Evolutionary conservation across 2,329 filamentous ascomycete species (phyloP).

Genomic region (Cordyceps fumosorosea): DNA sequence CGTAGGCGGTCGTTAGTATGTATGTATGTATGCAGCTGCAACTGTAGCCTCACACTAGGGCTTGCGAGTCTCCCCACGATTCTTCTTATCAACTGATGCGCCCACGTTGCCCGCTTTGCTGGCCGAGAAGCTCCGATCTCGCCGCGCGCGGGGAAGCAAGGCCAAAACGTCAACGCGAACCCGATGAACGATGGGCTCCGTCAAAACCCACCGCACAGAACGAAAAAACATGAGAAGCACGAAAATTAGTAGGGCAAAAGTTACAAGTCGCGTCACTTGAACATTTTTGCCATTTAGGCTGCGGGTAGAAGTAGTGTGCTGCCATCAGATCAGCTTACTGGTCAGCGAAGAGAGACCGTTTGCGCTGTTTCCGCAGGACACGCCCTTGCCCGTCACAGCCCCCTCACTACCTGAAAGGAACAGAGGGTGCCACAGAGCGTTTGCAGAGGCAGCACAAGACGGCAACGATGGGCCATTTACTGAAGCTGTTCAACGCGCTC

Average conservation of each 20-base stretch:
- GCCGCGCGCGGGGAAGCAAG: background rate
- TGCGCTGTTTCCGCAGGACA: background rate
- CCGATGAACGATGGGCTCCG: background rate
- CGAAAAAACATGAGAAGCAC: background rate
- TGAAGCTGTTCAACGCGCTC: no score
- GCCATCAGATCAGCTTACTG: constrained; percentile 9
- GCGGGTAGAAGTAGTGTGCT: background rate
- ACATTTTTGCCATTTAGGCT: background rate
- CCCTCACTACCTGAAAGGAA: no score
- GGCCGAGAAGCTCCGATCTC: constrained; percentile 21
- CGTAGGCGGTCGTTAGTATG: background rate
- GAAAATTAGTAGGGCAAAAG: constrained; percentile 12
- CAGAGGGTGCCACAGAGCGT: background rate
- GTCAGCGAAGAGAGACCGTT: background rate
- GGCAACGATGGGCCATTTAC: background rate
- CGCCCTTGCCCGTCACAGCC: background rate
- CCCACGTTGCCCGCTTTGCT: constrained; percentile 20
- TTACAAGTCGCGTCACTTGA: background rate
- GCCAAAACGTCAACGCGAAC: background rate
- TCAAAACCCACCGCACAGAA: background rate
- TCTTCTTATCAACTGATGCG: constrained; percentile 6
- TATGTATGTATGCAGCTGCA: constrained; percentile 15
- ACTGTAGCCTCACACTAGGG: background rate
- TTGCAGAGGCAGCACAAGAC: background rate
- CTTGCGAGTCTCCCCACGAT: background rate